Conservation (phyloP, 2,329 filamentous ascomycete species). For the Talaromyces amestolkiae region DNA sequence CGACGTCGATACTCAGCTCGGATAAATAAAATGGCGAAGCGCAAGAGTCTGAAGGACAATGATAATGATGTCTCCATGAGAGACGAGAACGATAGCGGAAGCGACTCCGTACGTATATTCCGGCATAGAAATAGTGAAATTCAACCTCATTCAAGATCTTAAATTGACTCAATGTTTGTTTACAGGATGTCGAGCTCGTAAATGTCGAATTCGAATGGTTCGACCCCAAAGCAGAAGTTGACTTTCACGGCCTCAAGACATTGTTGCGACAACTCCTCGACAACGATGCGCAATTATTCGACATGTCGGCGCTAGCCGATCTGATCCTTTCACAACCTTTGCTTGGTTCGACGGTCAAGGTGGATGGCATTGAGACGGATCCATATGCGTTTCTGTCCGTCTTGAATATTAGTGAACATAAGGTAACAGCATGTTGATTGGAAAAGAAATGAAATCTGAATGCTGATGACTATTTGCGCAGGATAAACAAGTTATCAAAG, state of each 20-base stretch:
- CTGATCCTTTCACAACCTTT: conserved; percentile 81
- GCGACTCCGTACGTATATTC: conserved; percentile 30
- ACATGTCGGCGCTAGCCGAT: conserved; percentile 82
- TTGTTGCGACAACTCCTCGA: conserved; percentile 91
- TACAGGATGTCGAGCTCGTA: conserved; percentile 81
- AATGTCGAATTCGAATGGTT: conserved; percentile 99
- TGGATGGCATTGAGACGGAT: conserved; percentile 90
- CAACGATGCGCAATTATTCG: conserved; percentile 77
- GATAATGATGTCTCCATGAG: conserved; percentile 41
- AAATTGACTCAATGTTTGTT: background rate
- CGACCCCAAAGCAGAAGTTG: conserved; percentile 82
- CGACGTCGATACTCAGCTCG: background rate
- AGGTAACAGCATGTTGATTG: conserved; percentile 34
- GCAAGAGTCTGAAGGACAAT: conserved; percentile 49
- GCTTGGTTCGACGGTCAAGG: conserved; percentile 92
- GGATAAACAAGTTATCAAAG: conserved; percentile 68
- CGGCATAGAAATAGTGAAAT: background rate
- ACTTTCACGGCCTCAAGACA: conserved; percentile 92
- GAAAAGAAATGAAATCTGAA: background rate
- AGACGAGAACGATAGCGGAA: conserved; percentile 33
- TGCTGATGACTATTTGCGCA: conserved; percentile 28
- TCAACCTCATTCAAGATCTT: too few relatives aligned
- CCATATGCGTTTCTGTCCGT: conserved; percentile 90
- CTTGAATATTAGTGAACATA: conserved; percentile 76
- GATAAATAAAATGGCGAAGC: conserved; percentile 47